Evolutionary conservation across 495 filamentous ascomycete genomes (phyloP).

Genomic region (Talaromyces trachyspermus): DNA sequence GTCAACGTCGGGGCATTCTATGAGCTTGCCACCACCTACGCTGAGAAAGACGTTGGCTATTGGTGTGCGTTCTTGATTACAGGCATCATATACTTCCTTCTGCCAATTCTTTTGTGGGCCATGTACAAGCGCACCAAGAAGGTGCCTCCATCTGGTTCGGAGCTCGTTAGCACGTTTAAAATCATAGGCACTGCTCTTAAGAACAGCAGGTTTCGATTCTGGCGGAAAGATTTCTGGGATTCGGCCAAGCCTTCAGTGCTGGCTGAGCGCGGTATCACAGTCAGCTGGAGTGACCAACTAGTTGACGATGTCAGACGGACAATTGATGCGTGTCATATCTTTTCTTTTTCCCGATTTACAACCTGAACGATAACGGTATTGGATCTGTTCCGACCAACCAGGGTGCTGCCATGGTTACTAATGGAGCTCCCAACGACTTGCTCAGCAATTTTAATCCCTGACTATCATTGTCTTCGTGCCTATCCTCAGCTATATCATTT

Average conservation of each 20-base stretch:
- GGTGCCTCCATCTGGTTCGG: conserved; percentile 43
- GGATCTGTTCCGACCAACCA: conserved; percentile 41
- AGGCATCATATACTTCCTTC: conserved; percentile 44
- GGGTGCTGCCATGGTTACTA: conserved; percentile 54
- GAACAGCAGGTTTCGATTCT: conserved; percentile 49
- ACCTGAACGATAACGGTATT: conserved; percentile 43
- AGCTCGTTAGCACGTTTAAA: conserved; percentile 48
- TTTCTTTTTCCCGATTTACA: conserved; percentile 48
- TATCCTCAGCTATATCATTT: conserved; percentile 54
- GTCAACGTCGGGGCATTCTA: conserved; percentile 34
- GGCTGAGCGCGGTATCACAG: conserved; percentile 35
- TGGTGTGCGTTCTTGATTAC: conserved; percentile 29
- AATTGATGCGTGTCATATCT: conserved; percentile 44
- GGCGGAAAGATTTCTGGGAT: conserved; percentile 55
- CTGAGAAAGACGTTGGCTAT: conserved; percentile 33
- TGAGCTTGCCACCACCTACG: conserved; percentile 29
- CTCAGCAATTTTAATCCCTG: conserved; percentile 65
- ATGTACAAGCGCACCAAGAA: conserved; percentile 42
- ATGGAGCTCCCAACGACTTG: conserved; percentile 65
- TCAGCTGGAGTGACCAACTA: conserved; percentile 40
- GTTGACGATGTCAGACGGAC: conserved; percentile 42
- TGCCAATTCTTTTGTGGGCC: conserved; percentile 42
- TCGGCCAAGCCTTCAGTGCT: conserved; percentile 56
- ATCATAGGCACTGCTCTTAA: conserved; percentile 46
- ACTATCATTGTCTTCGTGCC: conserved; percentile 59